Percentiles rank a stretch among this genome's conserved stretches.
These are phyloP conservation scores for Talaromyces sp. DNA, from an alignment of 2,329 filamentous ascomycete genomes.

Conservation along the genomic window DNA sequence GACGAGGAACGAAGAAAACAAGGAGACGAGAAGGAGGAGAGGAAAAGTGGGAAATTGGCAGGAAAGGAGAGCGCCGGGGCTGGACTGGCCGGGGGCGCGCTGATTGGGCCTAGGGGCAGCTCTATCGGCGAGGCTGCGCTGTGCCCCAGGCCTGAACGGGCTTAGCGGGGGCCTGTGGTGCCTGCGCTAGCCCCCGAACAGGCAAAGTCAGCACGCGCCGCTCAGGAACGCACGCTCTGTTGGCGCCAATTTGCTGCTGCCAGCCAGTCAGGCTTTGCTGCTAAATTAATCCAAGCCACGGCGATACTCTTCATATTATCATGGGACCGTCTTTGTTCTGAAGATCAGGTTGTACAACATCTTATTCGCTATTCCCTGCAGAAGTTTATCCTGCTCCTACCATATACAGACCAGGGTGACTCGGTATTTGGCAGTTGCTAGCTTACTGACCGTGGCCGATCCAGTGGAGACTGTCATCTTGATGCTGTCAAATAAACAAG, in stretches of 20 bases:
- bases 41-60: constrained; percentile 32
- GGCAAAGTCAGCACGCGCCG: constrained; percentile 1
- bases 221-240: constrained; percentile 12
- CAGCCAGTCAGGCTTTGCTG: background rate
- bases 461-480: background rate
- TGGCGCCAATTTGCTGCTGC: constrained; percentile 1
- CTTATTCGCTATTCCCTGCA: background rate
- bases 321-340: background rate
- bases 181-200: constrained; percentile 3
- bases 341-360: background rate
- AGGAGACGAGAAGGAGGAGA: constrained; percentile 25
- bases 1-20: constrained; percentile 16
- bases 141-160: constrained; percentile 4
- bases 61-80: constrained; percentile 9
- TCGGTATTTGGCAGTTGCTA: too few relatives aligned
- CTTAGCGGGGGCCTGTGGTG: background rate
- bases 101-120: background rate
- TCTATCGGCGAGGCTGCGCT: background rate
- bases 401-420: too few relatives aligned
- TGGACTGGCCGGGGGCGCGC: constrained; percentile 2
- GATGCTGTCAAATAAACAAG: background rate
- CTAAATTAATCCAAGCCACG: background rate
- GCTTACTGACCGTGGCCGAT: background rate
- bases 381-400: background rate
- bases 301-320: background rate